Conservation (phyloP, 75 land plant genomes). For the Sequoiadendron giganteum region DNA sequence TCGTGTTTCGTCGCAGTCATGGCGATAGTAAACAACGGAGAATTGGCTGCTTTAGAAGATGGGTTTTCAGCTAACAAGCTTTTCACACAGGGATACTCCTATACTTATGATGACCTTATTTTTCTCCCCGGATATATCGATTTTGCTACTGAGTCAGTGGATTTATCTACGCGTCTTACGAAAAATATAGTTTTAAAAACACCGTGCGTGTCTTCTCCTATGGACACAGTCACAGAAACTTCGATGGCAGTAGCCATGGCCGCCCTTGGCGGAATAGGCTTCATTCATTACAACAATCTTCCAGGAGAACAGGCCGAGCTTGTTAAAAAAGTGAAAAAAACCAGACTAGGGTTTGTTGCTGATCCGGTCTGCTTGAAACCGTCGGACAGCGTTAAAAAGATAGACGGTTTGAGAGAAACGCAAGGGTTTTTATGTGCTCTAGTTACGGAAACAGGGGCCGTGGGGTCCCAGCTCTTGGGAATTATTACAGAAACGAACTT, state of each 20-base stretch:
- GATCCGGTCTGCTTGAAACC: constrained; percentile 48
- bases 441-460: constrained; percentile 65
- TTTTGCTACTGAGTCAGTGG: constrained; percentile 79
- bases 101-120: constrained; percentile 96
- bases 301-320: constrained; percentile 56
- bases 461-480: constrained; percentile 63
- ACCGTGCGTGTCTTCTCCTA: constrained; percentile 92
- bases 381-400: constrained; percentile 27
- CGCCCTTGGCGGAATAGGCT: constrained; percentile 74
- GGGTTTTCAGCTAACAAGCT: constrained; percentile 61
- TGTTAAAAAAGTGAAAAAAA: constrained; percentile 57
- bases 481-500: constrained; percentile 52
- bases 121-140: constrained; percentile 86
- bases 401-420: constrained; percentile 21
- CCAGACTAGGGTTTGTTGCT: constrained; percentile 49
- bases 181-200: constrained; percentile 55
- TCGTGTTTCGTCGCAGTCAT: not conserved
- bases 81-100: constrained; percentile 81
- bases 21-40: not conserved
- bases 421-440: constrained; percentile 36
- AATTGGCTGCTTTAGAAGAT: constrained; percentile 33
- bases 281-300: constrained; percentile 77
- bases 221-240: constrained; percentile 97
- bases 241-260: constrained; percentile 97
- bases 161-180: constrained; percentile 66